phyloP scores from a whole-genome alignment of 805 yeast genomes.

The Hyphopichia homilentoma region DNA sequence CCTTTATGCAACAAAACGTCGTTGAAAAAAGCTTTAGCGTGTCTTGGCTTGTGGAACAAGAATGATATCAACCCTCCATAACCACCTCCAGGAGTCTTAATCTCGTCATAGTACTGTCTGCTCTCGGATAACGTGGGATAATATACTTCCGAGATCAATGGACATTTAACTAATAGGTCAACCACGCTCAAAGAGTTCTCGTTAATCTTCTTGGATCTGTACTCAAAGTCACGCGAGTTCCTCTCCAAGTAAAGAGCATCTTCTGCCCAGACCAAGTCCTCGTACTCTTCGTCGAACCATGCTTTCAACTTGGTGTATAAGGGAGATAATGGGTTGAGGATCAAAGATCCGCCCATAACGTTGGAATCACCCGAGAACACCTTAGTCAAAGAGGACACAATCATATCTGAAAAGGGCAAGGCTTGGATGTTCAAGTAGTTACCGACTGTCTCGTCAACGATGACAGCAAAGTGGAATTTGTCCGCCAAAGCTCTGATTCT shows the following conservation, averaged over 20 bases:
- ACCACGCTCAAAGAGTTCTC: slow-evolving; percentile 53
- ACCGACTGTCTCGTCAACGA: slow-evolving; percentile 93
- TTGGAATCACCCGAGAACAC: slow-evolving; percentile 93
- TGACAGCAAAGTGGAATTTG: slow-evolving; percentile 69
- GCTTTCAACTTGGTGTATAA: slow-evolving; percentile 47
- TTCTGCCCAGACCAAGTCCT: slow-evolving; percentile 84
- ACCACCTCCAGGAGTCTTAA: slow-evolving; percentile 71
- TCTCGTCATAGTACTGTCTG: slow-evolving; percentile 62
- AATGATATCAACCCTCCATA: slow-evolving; percentile 85
- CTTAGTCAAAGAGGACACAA: slow-evolving; percentile 84
- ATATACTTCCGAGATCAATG: slow-evolving; percentile 59
- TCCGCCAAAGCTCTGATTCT: slow-evolving; percentile 64
- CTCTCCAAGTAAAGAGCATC: slow-evolving; percentile 91
- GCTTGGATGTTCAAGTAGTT: slow-evolving; percentile 82
- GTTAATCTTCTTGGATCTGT: slow-evolving; percentile 57
- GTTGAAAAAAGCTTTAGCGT: slow-evolving; percentile 74
- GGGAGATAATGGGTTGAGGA: slow-evolving; percentile 65
- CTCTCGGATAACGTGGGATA: slow-evolving; percentile 65
- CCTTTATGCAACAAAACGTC: slow-evolving; percentile 72
- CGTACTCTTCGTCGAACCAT: slow-evolving; percentile 50
- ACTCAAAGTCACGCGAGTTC: slow-evolving; percentile 84
- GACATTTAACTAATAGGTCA: slow-evolving; percentile 45
- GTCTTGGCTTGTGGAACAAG: slow-evolving; percentile 58
- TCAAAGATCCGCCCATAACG: slow-evolving; percentile 90
- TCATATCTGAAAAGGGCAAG: slow-evolving; percentile 79